Percentiles rank a stretch among this genome's conserved stretches.
Conservation (phyloP, 495 filamentous ascomycete genomes). For the Niebla homalea region DNA sequence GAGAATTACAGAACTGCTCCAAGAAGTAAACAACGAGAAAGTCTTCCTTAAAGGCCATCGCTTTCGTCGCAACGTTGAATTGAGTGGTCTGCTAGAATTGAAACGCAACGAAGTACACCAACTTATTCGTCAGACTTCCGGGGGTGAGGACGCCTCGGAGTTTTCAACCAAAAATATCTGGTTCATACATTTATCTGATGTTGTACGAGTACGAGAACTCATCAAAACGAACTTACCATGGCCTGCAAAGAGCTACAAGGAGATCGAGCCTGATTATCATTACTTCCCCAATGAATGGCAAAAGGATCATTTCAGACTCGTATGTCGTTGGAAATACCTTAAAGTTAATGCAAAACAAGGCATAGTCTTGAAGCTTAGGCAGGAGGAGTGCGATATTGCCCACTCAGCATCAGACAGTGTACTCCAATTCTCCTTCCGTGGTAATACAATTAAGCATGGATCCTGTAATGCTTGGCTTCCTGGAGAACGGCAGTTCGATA, state of each 20-base stretch:
- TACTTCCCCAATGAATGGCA: neutral
- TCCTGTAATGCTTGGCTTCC: constrained; percentile 1
- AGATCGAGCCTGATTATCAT: neutral
- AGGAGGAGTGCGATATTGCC: constrained; percentile 10
- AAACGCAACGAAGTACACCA: constrained; percentile 6
- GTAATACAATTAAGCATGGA: constrained; percentile 18
- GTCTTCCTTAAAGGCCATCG: constrained; percentile 2
- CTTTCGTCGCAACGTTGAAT: neutral
- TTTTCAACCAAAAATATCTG: neutral
- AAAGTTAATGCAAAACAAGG: neutral
- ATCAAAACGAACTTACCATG: constrained; percentile 4
- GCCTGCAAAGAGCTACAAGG: neutral
- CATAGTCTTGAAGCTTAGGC: neutral
- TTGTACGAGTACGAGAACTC: constrained; percentile 6
- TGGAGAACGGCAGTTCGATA: constrained; percentile 4
- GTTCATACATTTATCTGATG: neutral
- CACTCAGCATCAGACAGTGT: constrained; percentile 7
- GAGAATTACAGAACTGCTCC: constrained; percentile 1
- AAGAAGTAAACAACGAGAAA: neutral
- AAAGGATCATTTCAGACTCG: neutral
- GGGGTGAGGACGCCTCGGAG: neutral
- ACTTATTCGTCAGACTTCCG: neutral
- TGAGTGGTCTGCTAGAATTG: constrained; percentile 3
- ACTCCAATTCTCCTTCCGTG: constrained; percentile 17
- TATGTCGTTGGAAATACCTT: constrained; percentile 7